These are phyloP conservation scores for Pseudogymnoascus sp. DNA, from an alignment of 2,329 filamentous ascomycete species.

Conservation along the genomic window DNA sequence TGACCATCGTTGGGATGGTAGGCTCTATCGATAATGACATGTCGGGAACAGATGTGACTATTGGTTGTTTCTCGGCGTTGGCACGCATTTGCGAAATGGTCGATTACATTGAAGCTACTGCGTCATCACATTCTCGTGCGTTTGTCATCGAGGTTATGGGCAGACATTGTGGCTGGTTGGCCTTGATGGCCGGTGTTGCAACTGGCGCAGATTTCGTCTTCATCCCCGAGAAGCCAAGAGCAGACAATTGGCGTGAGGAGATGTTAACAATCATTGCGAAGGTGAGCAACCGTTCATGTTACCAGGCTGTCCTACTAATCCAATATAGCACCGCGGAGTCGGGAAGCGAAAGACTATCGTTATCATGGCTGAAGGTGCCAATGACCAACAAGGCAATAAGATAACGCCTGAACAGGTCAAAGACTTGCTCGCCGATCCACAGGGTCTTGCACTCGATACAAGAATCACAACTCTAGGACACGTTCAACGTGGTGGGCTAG, in stretches of 20 bases:
- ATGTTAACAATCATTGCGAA: conserved; percentile 73
- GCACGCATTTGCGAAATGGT: conserved; percentile 90
- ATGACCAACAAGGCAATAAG: conserved; percentile 73
- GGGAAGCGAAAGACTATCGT: conserved; percentile 98
- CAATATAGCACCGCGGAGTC: conserved; percentile 63
- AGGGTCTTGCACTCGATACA: conserved; percentile 76
- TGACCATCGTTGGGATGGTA: conserved; percentile 94
- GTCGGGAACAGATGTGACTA: conserved; percentile 92
- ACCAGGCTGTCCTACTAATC: conserved; percentile 20
- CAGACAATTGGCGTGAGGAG: conserved; percentile 78
- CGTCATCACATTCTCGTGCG: conserved; percentile 84
- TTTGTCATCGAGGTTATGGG: conserved; percentile 99
- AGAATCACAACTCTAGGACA: conserved; percentile 92
- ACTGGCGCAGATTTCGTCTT: conserved; percentile 96
- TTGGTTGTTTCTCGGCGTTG: conserved; percentile 91
- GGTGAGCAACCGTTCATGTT: conserved; percentile 35
- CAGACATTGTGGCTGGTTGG: conserved; percentile 93
- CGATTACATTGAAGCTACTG: conserved; percentile 93
- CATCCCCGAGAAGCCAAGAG: conserved; percentile 86
- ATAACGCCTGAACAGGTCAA: conserved; percentile 78
- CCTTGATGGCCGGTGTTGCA: conserved; percentile 89
- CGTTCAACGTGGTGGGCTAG: conserved; percentile 89
- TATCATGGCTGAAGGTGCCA: conserved; percentile 91
- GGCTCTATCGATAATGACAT: conserved; percentile 98
- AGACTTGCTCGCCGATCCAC: conserved; percentile 69